Evolutionary conservation across 2,329 filamentous ascomycete genomes (phyloP), one percentile per base, ranked within the genome.

Genomic region (Trichoderma afroharzianum): DNA sequence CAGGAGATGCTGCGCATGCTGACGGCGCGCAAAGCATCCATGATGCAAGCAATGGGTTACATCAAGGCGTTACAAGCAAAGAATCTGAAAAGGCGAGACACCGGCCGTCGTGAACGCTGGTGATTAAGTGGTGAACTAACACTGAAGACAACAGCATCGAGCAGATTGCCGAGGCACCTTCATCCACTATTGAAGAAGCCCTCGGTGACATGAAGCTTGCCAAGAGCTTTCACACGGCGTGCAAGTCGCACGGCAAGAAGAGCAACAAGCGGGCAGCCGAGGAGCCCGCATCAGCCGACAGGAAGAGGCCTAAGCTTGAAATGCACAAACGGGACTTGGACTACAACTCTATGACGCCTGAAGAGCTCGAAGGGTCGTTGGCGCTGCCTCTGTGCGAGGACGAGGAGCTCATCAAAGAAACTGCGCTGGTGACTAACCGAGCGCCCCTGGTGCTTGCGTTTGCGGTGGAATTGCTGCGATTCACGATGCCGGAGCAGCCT

Each of bases 401-500:
- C 61, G 90, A 92, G 75, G 85, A 88, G 1, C 81, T 85, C 8
- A 88, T 97, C 5, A 83, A 84, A 15, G 80, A 82, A 2, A 88
- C 88, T 1, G 82, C 84, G 0, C 75, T 97, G 1, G 83, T 90
- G 73, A 96, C 93, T 0, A 97, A 97, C 77, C 86, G 94, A 50
- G 94, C 94, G 2, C 94, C 94, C 1, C 82, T 97, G 1, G 90
- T 97, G 2, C 85, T 97, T 6, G 93, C 93, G 0, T 97, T 97
- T 80, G 90, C 92, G 1, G 88, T 94, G 15, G 88, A 90, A 72
- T 79, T 95, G 63, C 79, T 97, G 61, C 91, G 92, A 59, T 90
- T 92, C 78, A 97, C 93, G 0, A 95, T 95, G 91, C 92, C 94
- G 0, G 91, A 93, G 75, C 94, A 97, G 78, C 94, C 94, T 3